Evolutionary conservation across 805 yeast species (phyloP).

Genomic region (Grigorovia humatica): DNA sequence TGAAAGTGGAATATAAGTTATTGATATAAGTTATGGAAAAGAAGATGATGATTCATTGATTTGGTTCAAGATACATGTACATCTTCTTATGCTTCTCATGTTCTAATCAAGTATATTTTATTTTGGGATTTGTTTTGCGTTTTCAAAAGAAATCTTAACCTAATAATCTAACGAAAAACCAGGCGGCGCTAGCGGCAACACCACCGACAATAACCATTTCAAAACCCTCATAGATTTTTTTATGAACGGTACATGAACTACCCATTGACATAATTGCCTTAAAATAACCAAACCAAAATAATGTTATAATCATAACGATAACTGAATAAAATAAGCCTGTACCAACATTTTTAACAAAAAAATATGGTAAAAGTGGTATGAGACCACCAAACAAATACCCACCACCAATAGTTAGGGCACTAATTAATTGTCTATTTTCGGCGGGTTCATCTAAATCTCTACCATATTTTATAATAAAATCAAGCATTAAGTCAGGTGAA

Average conservation of each 20-base stretch:
- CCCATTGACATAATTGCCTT: slow-evolving; percentile 84
- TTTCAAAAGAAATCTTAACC: too few species aligned
- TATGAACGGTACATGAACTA: slow-evolving; percentile 49
- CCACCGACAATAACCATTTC: slow-evolving; percentile 96
- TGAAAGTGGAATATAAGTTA: not conserved
- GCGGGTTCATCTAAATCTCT: slow-evolving; percentile 94
- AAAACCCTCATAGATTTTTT: slow-evolving; percentile 65
- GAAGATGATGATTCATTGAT: too few species aligned
- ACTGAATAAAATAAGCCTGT: slow-evolving; percentile 69
- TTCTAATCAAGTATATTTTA: too few species aligned
- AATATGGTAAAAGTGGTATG: slow-evolving; percentile 84
- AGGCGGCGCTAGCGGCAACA: slow-evolving; percentile 95
- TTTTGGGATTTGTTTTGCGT: too few species aligned
- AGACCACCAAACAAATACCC: slow-evolving; percentile 89
- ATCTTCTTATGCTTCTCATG: too few species aligned
- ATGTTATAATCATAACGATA: slow-evolving; percentile 71
- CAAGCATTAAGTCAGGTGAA: slow-evolving; percentile 69
- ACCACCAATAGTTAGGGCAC: slow-evolving; percentile 83
- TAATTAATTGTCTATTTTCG: slow-evolving; percentile 76
- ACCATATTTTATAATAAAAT: slow-evolving; percentile 78
- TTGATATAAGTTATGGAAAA: too few species aligned
- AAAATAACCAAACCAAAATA: slow-evolving; percentile 76
- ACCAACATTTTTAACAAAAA: slow-evolving; percentile 66
- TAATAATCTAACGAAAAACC: slow-evolving; percentile 76
- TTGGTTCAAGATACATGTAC: too few species aligned